Conservation (phyloP, 2,329 filamentous ascomycete genomes). For the Diaporthe vexans region DNA sequence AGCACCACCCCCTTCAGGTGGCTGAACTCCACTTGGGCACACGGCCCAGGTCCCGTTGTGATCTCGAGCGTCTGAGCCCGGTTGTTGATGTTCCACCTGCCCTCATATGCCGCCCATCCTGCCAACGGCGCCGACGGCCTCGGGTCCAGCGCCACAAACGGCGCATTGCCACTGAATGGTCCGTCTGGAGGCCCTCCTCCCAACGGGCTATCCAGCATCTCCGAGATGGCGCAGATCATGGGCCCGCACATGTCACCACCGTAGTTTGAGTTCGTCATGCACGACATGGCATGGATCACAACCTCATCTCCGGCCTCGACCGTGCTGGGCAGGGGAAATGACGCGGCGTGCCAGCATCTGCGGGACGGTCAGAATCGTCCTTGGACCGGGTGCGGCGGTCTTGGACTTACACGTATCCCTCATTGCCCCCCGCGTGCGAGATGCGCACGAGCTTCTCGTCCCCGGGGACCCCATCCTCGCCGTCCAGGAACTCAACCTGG, state of each 20-base stretch:
- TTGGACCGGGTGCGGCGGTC: neutral
- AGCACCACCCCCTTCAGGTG: conserved; percentile 26
- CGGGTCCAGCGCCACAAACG: conserved; percentile 14
- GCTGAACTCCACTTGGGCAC: conserved; percentile 15
- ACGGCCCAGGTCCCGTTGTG: conserved; percentile 2
- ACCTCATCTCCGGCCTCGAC: neutral
- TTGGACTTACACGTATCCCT: conserved; percentile 26
- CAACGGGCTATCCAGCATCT: conserved; percentile 32
- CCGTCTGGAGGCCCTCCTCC: neutral
- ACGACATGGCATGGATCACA: conserved; percentile 27
- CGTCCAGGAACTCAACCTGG: conserved; percentile 32
- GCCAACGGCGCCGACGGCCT: neutral
- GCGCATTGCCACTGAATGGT: neutral
- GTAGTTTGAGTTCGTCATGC: conserved; percentile 38
- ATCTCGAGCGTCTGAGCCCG: conserved; percentile 34
- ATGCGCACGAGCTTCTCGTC: conserved; percentile 34
- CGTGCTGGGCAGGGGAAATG: conserved; percentile 23
- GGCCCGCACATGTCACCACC: conserved; percentile 32
- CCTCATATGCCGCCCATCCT: conserved; percentile 36
- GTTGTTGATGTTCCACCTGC: conserved; percentile 31
- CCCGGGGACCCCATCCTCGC: neutral
- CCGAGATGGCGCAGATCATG: conserved; percentile 21
- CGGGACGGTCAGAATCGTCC: neutral
- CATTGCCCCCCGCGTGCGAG: conserved; percentile 36
- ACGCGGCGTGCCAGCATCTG: conserved; percentile 34